These are phyloP conservation scores for Backusella sp. DNA, from an alignment of 192 early-diverging fungal genomes.

Conservation along the genomic window DNA sequence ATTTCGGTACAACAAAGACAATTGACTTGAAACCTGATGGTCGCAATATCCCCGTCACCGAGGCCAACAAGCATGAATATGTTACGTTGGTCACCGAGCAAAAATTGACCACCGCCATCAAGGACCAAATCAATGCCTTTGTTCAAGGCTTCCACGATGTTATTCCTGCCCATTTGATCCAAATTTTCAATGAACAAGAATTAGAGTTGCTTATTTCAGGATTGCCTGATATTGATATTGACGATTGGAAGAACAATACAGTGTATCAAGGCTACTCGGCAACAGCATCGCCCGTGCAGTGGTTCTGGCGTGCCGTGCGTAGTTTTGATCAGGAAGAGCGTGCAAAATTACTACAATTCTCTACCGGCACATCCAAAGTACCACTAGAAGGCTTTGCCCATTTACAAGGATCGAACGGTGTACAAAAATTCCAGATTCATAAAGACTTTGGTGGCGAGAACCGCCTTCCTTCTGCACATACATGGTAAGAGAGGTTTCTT, in stretches of 20 bases:
- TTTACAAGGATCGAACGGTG: slow-evolving; percentile 89
- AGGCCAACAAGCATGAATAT: slow-evolving; percentile 97
- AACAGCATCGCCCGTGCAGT: slow-evolving; percentile 89
- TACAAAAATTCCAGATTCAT: slow-evolving; percentile 99
- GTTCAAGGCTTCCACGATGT: slow-evolving; percentile 94
- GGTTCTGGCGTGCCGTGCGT: slow-evolving; percentile 98
- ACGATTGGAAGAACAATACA: slow-evolving; percentile 99
- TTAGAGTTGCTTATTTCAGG: slow-evolving; percentile 97
- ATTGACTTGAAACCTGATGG: slow-evolving; percentile 90
- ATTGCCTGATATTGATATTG: slow-evolving; percentile 97
- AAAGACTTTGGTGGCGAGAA: slow-evolving; percentile 86
- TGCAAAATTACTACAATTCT: slow-evolving; percentile 97
- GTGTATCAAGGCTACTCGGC: slow-evolving; percentile 91
- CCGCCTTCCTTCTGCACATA: slow-evolving; percentile 95
- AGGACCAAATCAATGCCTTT: slow-evolving; percentile 93
- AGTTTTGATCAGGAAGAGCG: slow-evolving; percentile 97
- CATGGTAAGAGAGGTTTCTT: slow-evolving; percentile 65
- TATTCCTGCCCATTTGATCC: slow-evolving; percentile 87
- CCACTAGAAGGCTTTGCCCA: slow-evolving; percentile 94
- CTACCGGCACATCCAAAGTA: slow-evolving; percentile 96
- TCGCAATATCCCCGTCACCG: slow-evolving; percentile 85
- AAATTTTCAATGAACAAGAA: slow-evolving; percentile 99
- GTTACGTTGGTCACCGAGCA: slow-evolving; percentile 93
- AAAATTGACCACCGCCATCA: slow-evolving; percentile 86
- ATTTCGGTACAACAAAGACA: slow-evolving; percentile 85